phyloP scores from a whole-genome alignment of 208 protist species.

The Acanthamoeba healyi region DNA sequence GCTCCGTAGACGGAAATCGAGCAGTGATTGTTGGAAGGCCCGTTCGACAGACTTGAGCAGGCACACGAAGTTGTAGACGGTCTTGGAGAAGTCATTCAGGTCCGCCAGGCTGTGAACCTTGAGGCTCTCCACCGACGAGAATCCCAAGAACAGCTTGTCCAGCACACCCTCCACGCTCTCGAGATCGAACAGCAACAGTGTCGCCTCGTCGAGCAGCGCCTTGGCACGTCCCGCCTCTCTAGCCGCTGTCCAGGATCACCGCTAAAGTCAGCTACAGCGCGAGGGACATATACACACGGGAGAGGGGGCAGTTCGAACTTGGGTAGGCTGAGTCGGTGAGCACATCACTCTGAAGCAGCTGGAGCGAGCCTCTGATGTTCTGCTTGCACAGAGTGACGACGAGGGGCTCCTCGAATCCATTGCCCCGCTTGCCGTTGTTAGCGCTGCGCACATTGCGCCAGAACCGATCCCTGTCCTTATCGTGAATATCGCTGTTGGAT shows the following conservation, averaged over 20 bases:
- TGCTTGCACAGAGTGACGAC: constrained; percentile 43
- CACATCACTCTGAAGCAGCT: constrained; percentile 17
- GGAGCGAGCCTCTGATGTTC: constrained; percentile 31
- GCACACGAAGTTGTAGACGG: constrained; percentile 7
- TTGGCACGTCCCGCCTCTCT: neutral
- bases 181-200: constrained; percentile 8
- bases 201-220: neutral
- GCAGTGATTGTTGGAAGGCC: neutral
- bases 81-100: constrained; percentile 48
- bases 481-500: neutral
- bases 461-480: constrained; percentile 39
- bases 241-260: neutral
- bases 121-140: constrained; percentile 18
- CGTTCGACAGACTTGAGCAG: constrained; percentile 23
- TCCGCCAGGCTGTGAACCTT: neutral
- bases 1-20: neutral
- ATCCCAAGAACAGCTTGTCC: constrained; percentile 17
- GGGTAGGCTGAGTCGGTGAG: neutral
- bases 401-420: constrained; percentile 8
- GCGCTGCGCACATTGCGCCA: constrained; percentile 18
- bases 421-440: neutral
- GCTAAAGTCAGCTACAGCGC: neutral
- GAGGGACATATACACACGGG: neutral
- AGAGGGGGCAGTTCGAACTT: neutral
- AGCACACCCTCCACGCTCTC: constrained; percentile 3